These are phyloP conservation scores for Intubia oerlemansii DNA, from an alignment of 2,329 filamentous ascomycete species.

Conservation along the genomic window DNA sequence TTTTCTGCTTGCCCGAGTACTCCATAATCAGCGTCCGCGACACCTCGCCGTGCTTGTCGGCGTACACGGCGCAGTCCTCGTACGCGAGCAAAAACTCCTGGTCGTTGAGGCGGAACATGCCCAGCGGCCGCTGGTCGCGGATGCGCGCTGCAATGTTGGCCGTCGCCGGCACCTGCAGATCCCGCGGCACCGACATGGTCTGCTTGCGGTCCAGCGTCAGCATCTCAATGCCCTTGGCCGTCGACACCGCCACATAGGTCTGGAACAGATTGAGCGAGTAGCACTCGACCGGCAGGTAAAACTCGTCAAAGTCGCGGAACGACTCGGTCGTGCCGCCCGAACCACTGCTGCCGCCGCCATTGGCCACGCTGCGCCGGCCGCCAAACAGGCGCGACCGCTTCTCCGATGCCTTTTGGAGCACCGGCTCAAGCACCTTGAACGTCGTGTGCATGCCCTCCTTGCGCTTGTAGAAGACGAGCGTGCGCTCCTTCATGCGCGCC, in stretches of 20 bases:
- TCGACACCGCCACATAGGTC: conserved; percentile 77
- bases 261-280: conserved; percentile 94
- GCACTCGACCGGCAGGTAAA: conserved; percentile 92
- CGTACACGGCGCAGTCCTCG: conserved; percentile 89
- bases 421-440: conserved; percentile 91
- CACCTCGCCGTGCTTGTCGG: conserved; percentile 95
- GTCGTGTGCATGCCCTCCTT: conserved; percentile 80
- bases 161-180: conserved; percentile 57
- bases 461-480: conserved; percentile 91
- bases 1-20: conserved; percentile 73
- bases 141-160: conserved; percentile 72
- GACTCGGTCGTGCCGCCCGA: conserved; percentile 57
- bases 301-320: conserved; percentile 96
- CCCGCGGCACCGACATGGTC: conserved; percentile 69
- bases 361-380: conserved; percentile 28
- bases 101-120: conserved; percentile 90
- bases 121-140: conserved; percentile 62
- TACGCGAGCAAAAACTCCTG: conserved; percentile 87
- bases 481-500: conserved; percentile 90
- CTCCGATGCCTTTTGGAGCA: conserved; percentile 79
- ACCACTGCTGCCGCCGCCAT: too few species aligned
- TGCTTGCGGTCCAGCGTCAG: conserved; percentile 95
- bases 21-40: conserved; percentile 92
- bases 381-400: conserved; percentile 52
- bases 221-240: conserved; percentile 82